Evolutionary conservation across 2,329 filamentous ascomycete species (phyloP).

Genomic region (Pseudogymnoascus sp.): DNA sequence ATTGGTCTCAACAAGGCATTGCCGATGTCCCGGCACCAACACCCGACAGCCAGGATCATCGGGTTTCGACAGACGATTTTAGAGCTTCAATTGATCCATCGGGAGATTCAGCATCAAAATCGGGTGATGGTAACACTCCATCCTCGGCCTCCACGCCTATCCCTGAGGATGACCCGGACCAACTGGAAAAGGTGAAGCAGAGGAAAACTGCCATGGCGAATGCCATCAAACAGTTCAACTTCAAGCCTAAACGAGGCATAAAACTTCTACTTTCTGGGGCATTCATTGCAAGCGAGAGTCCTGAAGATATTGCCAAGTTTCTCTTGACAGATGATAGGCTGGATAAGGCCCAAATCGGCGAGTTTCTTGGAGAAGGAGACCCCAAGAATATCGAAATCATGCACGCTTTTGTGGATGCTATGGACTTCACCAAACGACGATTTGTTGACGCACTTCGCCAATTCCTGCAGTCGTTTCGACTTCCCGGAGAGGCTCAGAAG

Average conservation of each 20-base stretch:
- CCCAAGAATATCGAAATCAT: conserved; percentile 91
- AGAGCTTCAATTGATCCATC: conserved; percentile 72
- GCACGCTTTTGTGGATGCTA: conserved; percentile 92
- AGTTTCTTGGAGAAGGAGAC: conserved; percentile 90
- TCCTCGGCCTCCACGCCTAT: conserved; percentile 57
- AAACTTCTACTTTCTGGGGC: conserved; percentile 75
- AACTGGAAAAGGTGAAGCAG: conserved; percentile 91
- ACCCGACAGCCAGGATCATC: conserved; percentile 39
- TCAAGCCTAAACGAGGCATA: conserved; percentile 90
- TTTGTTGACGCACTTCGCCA: conserved; percentile 88
- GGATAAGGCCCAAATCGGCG: conserved; percentile 86
- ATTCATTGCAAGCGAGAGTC: conserved; percentile 72
- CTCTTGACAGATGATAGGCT: conserved; percentile 71
- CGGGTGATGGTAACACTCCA: conserved; percentile 45
- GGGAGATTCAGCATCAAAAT: conserved; percentile 51
- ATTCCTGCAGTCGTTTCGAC: conserved; percentile 87
- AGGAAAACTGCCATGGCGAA: conserved; percentile 87
- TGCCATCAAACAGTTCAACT: conserved; percentile 88
- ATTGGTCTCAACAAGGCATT: conserved; percentile 66
- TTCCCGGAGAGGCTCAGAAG: conserved; percentile 95
- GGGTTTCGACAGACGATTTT: conserved; percentile 45
- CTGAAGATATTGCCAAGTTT: conserved; percentile 78
- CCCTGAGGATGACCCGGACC: conserved; percentile 80
- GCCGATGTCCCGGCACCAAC: conserved; percentile 51
- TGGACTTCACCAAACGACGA: conserved; percentile 85